Evolutionary conservation across 805 yeast species (phyloP).

Genomic region (Saturnispora bothae): DNA sequence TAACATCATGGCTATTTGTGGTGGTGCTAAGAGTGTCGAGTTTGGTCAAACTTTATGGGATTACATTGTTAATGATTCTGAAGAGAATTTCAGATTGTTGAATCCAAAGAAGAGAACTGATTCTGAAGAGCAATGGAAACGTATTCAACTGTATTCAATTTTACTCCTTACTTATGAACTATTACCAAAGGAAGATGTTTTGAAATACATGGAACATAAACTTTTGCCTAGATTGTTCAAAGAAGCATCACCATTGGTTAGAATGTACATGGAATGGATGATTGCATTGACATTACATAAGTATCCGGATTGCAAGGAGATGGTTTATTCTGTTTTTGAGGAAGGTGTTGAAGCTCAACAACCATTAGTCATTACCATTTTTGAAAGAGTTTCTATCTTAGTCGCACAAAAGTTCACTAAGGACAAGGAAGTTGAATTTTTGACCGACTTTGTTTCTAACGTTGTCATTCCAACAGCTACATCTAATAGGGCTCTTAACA

Average conservation of each 20-base stretch:
- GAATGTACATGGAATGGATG: slow-evolving; percentile 75
- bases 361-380: slow-evolving; percentile 51
- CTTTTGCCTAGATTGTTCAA: slow-evolving; percentile 32
- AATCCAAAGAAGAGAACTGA: slow-evolving; percentile 47
- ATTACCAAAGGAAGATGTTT: slow-evolving; percentile 19
- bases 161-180: slow-evolving; percentile 35
- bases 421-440: slow-evolving; percentile 23
- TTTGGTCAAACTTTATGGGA: slow-evolving; percentile 28
- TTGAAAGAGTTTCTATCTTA: slow-evolving; percentile 53
- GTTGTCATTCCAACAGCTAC: slow-evolving; percentile 60
- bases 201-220: slow-evolving; percentile 19
- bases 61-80: slow-evolving; percentile 27
- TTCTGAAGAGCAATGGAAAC: slow-evolving; percentile 55
- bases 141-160: slow-evolving; percentile 49
- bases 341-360: slow-evolving; percentile 27
- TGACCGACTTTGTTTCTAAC: slow-evolving; percentile 36
- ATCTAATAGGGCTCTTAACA: slow-evolving; percentile 68
- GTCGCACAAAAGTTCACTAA: slow-evolving; percentile 34
- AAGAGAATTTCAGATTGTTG: slow-evolving; percentile 33
- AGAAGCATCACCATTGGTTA: slow-evolving; percentile 72
- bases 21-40: slow-evolving; percentile 22
- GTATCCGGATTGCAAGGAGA: slow-evolving; percentile 19
- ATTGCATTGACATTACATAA: slow-evolving; percentile 35
- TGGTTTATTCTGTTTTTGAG: slow-evolving; percentile 16
- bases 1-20: slow-evolving; percentile 37